phyloP scores from a whole-genome alignment of 345 rosid genomes.

The Cardiospermum halicacabum region DNA sequence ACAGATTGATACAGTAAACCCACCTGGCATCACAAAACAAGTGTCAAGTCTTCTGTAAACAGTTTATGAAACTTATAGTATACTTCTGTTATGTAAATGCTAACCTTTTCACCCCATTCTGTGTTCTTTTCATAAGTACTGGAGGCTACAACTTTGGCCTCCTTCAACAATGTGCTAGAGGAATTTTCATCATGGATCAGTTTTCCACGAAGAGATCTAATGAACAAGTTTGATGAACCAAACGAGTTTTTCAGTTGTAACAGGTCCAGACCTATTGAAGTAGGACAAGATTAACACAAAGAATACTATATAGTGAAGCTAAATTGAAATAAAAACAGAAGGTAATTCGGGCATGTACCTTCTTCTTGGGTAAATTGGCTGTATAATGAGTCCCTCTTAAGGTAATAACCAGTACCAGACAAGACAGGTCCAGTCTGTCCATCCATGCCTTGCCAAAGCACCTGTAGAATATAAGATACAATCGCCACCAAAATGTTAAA shows the following conservation, averaged over 20 bases:
- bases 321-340: constrained; percentile 11
- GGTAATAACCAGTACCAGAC: constrained; percentile 41
- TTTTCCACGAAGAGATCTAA: constrained; percentile 15
- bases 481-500: background rate
- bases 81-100: background rate
- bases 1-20: constrained; percentile 21
- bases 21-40: constrained; percentile 10
- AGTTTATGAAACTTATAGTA: background rate
- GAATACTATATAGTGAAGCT: too few relatives aligned
- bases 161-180: constrained; percentile 12
- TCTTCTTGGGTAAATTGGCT: constrained; percentile 1
- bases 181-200: background rate
- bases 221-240: constrained; percentile 31
- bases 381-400: constrained; percentile 34
- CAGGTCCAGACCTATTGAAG: constrained; percentile 16
- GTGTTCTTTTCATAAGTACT: constrained; percentile 29
- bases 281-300: background rate
- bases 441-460: constrained; percentile 21
- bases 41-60: background rate
- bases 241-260: constrained; percentile 16
- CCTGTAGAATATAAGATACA: background rate
- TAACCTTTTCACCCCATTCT: constrained; percentile 40
- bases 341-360: too few relatives aligned
- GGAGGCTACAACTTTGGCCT: constrained; percentile 26
- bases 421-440: constrained; percentile 34